Evolutionary conservation across 2,329 filamentous ascomycete species (phyloP), one percentile per base, ranked within the genome.

Genomic region (Microdochium trichocladiopsis): DNA sequence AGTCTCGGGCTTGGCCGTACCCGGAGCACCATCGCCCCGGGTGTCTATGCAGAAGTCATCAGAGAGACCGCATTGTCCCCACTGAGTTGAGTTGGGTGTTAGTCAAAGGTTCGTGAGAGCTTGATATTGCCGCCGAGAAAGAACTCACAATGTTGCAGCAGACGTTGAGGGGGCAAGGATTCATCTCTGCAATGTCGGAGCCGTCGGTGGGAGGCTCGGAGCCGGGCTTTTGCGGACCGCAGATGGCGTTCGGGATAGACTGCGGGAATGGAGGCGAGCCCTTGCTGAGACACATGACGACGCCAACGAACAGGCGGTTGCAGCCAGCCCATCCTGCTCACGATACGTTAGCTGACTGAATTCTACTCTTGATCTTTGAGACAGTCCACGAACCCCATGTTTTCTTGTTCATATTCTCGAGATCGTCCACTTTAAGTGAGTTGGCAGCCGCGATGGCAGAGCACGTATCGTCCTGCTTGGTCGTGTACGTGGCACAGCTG

Each of bases 361-460:
- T 33, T 8, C 8, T 8, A 33, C n/a, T n/a, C n/a, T n/a, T n/a
- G 28, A 14, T 33, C 14, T 8, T 33, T 14, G 14, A 14, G 28
- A 8, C 8, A 8, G 8, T 8, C 14, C 8, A 33, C 28, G 14
- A 8, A 33, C 49, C 57, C 58, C 58, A 60, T 8, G 57, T 60
- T 4, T 53, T 36, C n/a, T 56, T 56, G 50, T 60, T 59, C 47
- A 56, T 58, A 1, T 36, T 28, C 47, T 58, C 56, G 2, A 60
- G 36, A 5, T 55, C 50, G 12, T 48, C 49, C 31, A 56, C 52
- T 8, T 52, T 58, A 12, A 60, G 50, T 24, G 51, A 53, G 31
- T 52, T 50, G 28, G 48, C 49, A 21, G 49, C 52, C 16, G 55
- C 55, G 28, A 60, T 54, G 11, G 24, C 37, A 18, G 48, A 24